Percentiles rank a stretch among this genome's conserved stretches.
These are phyloP conservation scores for Trifolium pratense DNA, from an alignment of 306 rosid genomes.

Conservation along the genomic window DNA sequence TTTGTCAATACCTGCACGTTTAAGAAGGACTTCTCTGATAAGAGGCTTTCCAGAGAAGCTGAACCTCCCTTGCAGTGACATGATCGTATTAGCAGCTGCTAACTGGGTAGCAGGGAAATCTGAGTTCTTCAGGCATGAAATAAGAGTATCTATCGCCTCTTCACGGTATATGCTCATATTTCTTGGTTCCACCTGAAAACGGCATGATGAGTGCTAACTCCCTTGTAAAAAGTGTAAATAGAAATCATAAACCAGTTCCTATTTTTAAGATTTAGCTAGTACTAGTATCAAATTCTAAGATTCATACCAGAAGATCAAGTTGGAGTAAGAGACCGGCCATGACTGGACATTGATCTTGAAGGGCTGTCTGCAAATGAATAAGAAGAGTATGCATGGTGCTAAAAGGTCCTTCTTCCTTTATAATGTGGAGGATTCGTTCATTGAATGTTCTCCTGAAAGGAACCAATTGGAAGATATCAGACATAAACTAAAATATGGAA, in stretches of 20 bases:
- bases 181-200: slow-evolving; percentile 78
- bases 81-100: slow-evolving; percentile 77
- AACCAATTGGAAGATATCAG: slow-evolving; percentile 39
- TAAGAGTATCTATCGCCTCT: slow-evolving; percentile 85
- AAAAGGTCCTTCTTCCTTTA: slow-evolving; percentile 82
- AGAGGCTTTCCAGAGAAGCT: slow-evolving; percentile 67
- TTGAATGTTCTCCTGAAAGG: slow-evolving; percentile 70
- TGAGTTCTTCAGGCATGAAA: slow-evolving; percentile 73
- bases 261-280: slow-evolving; percentile 25
- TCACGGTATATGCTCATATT: slow-evolving; percentile 96
- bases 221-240: background rate
- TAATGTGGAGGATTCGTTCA: slow-evolving; percentile 75
- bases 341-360: slow-evolving; percentile 68
- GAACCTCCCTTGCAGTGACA: slow-evolving; percentile 86
- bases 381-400: slow-evolving; percentile 93
- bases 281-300: slow-evolving; percentile 14
- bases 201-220: slow-evolving; percentile 34
- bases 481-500: slow-evolving; percentile 11
- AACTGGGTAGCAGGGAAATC: slow-evolving; percentile 73
- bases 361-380: slow-evolving; percentile 72
- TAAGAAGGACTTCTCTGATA: slow-evolving; percentile 70
- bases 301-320: slow-evolving; percentile 93
- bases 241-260: slow-evolving; percentile 15
- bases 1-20: slow-evolving; percentile 69
- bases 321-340: slow-evolving; percentile 92